A percentile compares a stretch with the other conserved stretches of the same genome.
These are phyloP conservation scores for Cryptococcus sp. DNA, from an alignment of 1,284 basidiomycete genomes.

Conservation along the genomic window DNA sequence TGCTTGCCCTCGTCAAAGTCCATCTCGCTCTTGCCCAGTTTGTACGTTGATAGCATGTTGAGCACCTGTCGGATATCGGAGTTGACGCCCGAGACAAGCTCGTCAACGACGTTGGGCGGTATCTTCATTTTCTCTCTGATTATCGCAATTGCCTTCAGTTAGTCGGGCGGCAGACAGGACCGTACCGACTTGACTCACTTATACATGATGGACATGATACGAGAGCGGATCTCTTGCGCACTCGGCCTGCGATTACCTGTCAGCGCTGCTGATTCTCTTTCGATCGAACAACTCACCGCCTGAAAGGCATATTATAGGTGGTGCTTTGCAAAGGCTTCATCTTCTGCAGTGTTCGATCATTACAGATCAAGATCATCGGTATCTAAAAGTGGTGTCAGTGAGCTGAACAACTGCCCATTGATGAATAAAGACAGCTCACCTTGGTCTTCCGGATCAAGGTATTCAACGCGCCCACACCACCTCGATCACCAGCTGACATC, in stretches of 20 bases:
- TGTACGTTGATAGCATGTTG: conserved; percentile 98
- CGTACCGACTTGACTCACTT: conserved; percentile 61
- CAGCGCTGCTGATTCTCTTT: conserved; percentile 1
- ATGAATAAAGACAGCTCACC: conserved; percentile 54
- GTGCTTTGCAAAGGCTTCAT: conserved; percentile 81
- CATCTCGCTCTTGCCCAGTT: conserved; percentile 75
- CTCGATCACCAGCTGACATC: conserved; percentile 96
- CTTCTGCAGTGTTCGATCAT: conserved; percentile 83
- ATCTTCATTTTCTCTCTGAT: conserved; percentile 87
- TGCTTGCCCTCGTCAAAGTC: conserved; percentile 87
- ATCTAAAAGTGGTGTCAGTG: conserved; percentile 59
- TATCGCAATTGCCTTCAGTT: not conserved
- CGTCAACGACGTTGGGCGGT: conserved; percentile 85
- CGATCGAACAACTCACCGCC: conserved; percentile 61
- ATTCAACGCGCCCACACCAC: conserved; percentile 91
- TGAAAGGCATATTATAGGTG: conserved; percentile 75
- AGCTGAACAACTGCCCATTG: not conserved
- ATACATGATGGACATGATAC: conserved; percentile 84
- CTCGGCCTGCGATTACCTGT: conserved; percentile 63
- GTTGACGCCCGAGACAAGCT: conserved; percentile 83
- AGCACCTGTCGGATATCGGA: conserved; percentile 95
- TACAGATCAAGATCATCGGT: conserved; percentile 97
- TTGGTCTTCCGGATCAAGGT: conserved; percentile 91
- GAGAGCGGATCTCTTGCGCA: conserved; percentile 71
- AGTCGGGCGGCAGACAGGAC: too few species aligned